Conservation (phyloP, 805 yeast species). For the Kazachstania viticola region DNA sequence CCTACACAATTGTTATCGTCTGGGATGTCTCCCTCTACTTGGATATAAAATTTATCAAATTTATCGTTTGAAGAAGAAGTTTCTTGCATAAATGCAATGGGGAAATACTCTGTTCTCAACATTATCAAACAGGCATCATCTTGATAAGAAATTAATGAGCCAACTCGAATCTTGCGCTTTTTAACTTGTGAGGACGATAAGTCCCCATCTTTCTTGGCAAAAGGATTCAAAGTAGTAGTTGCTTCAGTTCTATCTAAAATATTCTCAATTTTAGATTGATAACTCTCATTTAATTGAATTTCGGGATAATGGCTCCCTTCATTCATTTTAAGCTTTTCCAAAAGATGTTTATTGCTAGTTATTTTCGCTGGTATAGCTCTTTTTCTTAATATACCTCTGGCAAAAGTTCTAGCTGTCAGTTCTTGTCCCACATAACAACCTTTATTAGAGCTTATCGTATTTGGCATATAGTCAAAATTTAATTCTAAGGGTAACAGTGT, state of each 20-base stretch:
- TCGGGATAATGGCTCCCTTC: constrained; percentile 1
- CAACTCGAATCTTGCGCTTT: constrained; percentile 39
- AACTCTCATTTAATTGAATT: constrained; percentile 7
- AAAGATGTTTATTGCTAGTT: not conserved
- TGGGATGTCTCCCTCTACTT: not conserved
- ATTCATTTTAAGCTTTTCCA: constrained; percentile 7
- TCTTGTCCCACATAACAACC: constrained; percentile 98
- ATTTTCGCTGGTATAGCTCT: constrained; percentile 60
- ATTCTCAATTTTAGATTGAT: too few relatives aligned
- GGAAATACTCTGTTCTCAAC: constrained; percentile 37
- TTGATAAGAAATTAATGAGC: constrained; percentile 44
- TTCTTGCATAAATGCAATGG: constrained; percentile 15
- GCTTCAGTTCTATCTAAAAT: not conserved
- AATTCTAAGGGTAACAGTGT: constrained; percentile 71
- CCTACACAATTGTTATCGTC: not conserved
- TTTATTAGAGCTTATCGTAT: constrained; percentile 73
- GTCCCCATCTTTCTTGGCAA: too few relatives aligned
- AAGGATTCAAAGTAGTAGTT: not conserved
- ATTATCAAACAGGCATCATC: constrained; percentile 60
- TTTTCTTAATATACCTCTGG: constrained; percentile 74
- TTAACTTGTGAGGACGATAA: too few relatives aligned
- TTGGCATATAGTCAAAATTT: constrained; percentile 60
- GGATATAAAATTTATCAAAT: constrained; percentile 6
- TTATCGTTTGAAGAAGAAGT: not conserved
- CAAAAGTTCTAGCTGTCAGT: constrained; percentile 76